Base-by-base conservation (phyloP, 108 stramenopile species). In the Cyclostephanos tholiformis region DNA sequence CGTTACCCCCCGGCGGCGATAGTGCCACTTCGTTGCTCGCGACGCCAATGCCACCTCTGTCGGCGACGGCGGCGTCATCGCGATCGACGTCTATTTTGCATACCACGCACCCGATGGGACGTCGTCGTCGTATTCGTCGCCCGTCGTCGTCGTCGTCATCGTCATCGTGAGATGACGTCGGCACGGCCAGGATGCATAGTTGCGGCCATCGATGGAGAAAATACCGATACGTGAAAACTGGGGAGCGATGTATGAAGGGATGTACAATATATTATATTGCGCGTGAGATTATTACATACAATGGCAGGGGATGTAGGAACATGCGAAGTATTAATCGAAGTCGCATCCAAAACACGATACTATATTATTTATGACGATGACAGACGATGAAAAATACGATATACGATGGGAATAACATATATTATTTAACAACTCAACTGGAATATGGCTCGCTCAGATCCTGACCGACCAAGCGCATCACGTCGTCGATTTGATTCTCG, bases 361-460 rank as follows among this genome's bases (percentile, higher is more conserved):
- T n/a, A n/a, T n/a, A n/a, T n/a, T n/a, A n/a, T n/a, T n/a, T n/a
- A 10, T 32, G 14, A 16, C n/a, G 26, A 23, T 14, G 48, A 61
- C 51, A n/a, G 22, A 39, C 16, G 22, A 49, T 27, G 20, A 43
- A 19, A 14, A 32, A 16, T 13, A 60, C 14, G n/a, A 22, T 10
- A 62, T 62, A 19, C n/a, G n/a, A n/a, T n/a, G n/a, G n/a, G n/a
- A n/a, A n/a, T n/a, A n/a, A n/a, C n/a, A n/a, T n/a, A 41, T 2
- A 62, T 0, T 22, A n/a, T 0, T 8, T 10, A 19, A 36, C 2
- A 60, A 38, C 36, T 38, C 36, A 59, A 90, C 89, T 89, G 7
- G 91, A 92, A 80, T 95, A 95, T 17, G 94, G 94, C 66, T 95
- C 94, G 26, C 90, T 91, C 59, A 95, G 77, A 84, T 95, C 94